phyloP scores from a whole-genome alignment of 2,329 filamentous ascomycete species.

The Trichoderma breve region DNA sequence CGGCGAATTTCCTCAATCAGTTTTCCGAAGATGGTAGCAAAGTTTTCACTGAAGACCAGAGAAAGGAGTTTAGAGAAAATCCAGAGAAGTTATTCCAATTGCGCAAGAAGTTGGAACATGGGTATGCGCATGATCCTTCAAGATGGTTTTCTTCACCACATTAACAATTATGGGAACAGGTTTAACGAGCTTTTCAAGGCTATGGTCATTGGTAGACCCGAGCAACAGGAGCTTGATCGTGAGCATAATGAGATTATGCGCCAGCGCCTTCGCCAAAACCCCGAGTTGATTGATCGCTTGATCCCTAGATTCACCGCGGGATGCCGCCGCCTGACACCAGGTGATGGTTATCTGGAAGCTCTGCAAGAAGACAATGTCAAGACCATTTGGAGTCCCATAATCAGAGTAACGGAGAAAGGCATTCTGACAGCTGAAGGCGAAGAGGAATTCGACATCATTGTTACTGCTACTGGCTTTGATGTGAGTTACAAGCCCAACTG shows the following conservation, averaged over 20 bases:
- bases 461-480: not conserved
- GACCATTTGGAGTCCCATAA: not conserved
- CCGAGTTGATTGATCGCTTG: not conserved
- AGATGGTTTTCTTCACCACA: not conserved
- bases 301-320: not conserved
- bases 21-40: not conserved
- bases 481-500: not conserved
- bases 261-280: not conserved
- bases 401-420: not conserved
- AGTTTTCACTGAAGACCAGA: not conserved
- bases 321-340: not conserved
- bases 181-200: constrained; percentile 1
- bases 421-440: not conserved
- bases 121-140: not conserved
- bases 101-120: not conserved
- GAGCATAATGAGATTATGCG: not conserved
- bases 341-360: not conserved
- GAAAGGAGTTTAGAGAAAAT: not conserved
- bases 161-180: not conserved
- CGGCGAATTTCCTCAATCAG: not conserved
- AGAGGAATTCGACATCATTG: not conserved
- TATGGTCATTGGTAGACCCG: not conserved
- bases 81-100: not conserved
- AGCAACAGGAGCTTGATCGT: not conserved
- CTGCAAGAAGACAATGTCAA: not conserved